Base-by-base conservation (phyloP, 768 basidiomycete species). In the Scleroderma bovista region DNA sequence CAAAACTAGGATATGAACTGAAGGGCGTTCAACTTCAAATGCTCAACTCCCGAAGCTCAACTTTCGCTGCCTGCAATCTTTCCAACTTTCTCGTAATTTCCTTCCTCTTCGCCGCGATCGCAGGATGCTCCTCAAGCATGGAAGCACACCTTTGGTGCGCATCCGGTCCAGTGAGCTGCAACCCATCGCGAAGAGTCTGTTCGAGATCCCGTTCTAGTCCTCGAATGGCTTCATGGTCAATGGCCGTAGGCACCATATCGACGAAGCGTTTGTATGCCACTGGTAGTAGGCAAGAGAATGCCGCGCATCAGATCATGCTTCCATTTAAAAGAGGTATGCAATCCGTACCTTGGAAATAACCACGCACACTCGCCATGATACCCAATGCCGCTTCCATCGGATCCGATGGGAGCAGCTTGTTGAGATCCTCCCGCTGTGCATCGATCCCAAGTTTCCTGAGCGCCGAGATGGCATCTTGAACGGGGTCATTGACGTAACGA, bases 281-380 rank as follows among this genome's bases (percentile, higher is more conserved):
- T 83, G n/a, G n/a, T n/a, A n/a, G n/a, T n/a, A 49, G n/a, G 39
- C 6, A 15, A 57, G 44, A 11, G 47, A 12, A 1, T 34, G 53
- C 19, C 16, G 3, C 31, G 39, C 46, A 29, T 48, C 40, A 48
- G 41, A 20, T 29, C 19, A 36, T 17, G 6, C 17, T 19, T 40
- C 19, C 39, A 6, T 19, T 12, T n/a, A n/a, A n/a, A n/a, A n/a
- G 26, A 36, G 2, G n/a, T 23, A 34, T 43, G 32, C 46, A 12
- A 38, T 33, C 10, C 57, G 13, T 50, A 82, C 84, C 83, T 70
- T 84, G 80, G 62, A 84, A 84, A 55, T 84, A 84, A 0, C 79
- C 82, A 6, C 81, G 69, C 3, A 84, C 81, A 41, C 78, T 74
- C 0, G 80, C 80, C 82, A 85, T 84, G 55, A 85, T 81, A 3